Evolutionary conservation across 2,329 filamentous ascomycete species (phyloP).

Genomic region (Hansfordia pulvinata): DNA sequence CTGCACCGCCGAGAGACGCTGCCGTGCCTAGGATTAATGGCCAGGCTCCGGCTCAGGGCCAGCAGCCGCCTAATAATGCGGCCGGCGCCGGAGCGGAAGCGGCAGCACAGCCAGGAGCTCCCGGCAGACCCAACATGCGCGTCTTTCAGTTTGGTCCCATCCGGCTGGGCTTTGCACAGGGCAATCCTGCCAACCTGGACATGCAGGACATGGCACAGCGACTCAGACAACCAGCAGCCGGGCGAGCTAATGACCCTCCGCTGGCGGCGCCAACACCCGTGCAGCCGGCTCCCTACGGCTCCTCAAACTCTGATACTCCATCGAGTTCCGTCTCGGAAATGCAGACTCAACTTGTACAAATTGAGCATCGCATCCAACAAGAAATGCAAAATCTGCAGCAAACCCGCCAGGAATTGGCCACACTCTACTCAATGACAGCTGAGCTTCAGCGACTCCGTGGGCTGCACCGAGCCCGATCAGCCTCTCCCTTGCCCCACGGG

Average conservation of each 20-base stretch:
- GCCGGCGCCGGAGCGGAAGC: conserved; percentile 12
- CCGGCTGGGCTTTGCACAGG: conserved; percentile 65
- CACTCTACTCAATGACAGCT: conserved; percentile 51
- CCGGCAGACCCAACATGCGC: conserved; percentile 29
- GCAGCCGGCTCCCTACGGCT: no score
- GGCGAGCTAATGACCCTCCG: conserved; percentile 9
- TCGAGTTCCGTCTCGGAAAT: conserved; percentile 24
- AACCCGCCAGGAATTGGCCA: conserved; percentile 52
- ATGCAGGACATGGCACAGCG: conserved; percentile 55
- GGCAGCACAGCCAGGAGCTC: conserved; percentile 19
- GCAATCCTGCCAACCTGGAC: conserved; percentile 46
- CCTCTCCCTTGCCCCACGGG: no score
- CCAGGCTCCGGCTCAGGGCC: conserved; percentile 15
- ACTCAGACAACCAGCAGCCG: conserved; percentile 38
- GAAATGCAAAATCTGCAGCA: conserved; percentile 50
- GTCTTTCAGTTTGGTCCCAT: conserved; percentile 65
- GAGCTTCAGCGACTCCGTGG: conserved; percentile 55
- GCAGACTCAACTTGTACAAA: conserved; percentile 45
- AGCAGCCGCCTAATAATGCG: conserved; percentile 15
- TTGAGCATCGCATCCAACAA: conserved; percentile 55
- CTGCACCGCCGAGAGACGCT: no score
- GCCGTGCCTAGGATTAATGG: no score
- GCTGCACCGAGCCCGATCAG: no score
- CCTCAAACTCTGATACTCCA: no score
- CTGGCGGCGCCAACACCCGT: conserved; percentile 5